These are phyloP conservation scores for Ustilago shanxiensis DNA, from an alignment of 1,284 basidiomycete genomes.

Conservation along the genomic window DNA sequence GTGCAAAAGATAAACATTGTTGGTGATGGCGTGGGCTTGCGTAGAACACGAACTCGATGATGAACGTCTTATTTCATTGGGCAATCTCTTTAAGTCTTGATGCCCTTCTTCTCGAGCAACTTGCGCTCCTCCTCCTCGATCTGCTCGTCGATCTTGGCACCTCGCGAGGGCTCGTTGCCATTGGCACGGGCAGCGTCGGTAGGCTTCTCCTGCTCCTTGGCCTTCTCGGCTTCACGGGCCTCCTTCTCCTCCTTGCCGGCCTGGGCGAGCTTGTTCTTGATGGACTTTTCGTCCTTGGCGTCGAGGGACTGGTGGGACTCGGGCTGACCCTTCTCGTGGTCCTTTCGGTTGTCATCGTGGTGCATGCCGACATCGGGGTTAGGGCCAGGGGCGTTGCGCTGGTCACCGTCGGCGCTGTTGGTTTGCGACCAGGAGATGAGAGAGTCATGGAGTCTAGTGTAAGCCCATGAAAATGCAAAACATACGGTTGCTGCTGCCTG, in stretches of 20 bases:
- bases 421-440: background rate
- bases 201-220: constrained; percentile 43
- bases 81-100: constrained; percentile 30
- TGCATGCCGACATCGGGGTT: constrained; percentile 56
- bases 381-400: constrained; percentile 53
- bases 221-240: constrained; percentile 44
- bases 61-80: background rate
- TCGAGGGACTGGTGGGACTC: constrained; percentile 64
- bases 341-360: constrained; percentile 53
- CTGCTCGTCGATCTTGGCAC: constrained; percentile 77
- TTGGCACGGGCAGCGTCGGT: constrained; percentile 68
- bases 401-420: constrained; percentile 56
- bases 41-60: background rate
- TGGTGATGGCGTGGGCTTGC: background rate
- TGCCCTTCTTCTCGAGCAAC: constrained; percentile 69
- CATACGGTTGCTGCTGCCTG: background rate
- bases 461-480: background rate
- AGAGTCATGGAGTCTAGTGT: background rate
- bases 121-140: constrained; percentile 72
- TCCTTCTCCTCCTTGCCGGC: constrained; percentile 63
- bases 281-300: constrained; percentile 62
- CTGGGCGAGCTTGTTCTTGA: constrained; percentile 66
- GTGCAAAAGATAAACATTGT: background rate
- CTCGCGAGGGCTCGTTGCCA: constrained; percentile 76
- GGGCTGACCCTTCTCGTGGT: constrained; percentile 61